These are phyloP conservation scores for Lathyrus tuberosus DNA, from an alignment of 306 rosid species.

Conservation along the genomic window DNA sequence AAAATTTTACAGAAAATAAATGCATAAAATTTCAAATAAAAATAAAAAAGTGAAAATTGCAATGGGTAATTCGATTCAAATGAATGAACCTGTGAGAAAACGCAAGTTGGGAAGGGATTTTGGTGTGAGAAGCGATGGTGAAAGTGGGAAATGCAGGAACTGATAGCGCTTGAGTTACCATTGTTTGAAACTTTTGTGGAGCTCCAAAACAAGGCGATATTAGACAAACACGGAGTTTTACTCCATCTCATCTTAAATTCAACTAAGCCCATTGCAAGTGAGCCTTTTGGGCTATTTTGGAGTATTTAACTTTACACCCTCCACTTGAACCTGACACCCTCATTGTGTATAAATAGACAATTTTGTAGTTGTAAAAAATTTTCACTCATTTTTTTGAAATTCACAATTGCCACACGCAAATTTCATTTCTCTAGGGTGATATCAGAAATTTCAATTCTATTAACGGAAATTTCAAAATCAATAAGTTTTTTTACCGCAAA, in stretches of 20 bases:
- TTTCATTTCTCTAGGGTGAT: too few relatives aligned
- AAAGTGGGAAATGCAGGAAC: constrained; percentile 59
- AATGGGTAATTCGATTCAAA: background rate
- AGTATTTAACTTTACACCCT: too few relatives aligned
- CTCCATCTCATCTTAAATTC: background rate
- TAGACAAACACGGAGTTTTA: background rate
- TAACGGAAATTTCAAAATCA: too few relatives aligned
- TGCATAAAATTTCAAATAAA: background rate
- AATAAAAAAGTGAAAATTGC: background rate
- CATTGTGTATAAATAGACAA: too few relatives aligned
- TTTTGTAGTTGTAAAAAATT: too few relatives aligned
- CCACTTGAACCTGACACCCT: too few relatives aligned
- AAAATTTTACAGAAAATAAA: constrained; percentile 9
- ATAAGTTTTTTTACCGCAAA: too few relatives aligned
- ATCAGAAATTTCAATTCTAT: too few relatives aligned
- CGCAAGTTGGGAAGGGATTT: constrained; percentile 42
- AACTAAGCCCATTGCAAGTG: background rate
- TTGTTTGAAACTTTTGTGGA: constrained; percentile 31
- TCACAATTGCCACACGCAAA: too few relatives aligned
- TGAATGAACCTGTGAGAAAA: constrained; percentile 56
- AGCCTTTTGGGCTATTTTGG: too few relatives aligned
- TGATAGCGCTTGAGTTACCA: constrained; percentile 67
- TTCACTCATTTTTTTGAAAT: too few relatives aligned
- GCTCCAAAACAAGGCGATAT: background rate
- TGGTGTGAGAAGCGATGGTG: constrained; percentile 57